These are phyloP conservation scores for Xanthoconium stramineum DNA, from an alignment of 768 basidiomycete genomes.

Conservation along the genomic window DNA sequence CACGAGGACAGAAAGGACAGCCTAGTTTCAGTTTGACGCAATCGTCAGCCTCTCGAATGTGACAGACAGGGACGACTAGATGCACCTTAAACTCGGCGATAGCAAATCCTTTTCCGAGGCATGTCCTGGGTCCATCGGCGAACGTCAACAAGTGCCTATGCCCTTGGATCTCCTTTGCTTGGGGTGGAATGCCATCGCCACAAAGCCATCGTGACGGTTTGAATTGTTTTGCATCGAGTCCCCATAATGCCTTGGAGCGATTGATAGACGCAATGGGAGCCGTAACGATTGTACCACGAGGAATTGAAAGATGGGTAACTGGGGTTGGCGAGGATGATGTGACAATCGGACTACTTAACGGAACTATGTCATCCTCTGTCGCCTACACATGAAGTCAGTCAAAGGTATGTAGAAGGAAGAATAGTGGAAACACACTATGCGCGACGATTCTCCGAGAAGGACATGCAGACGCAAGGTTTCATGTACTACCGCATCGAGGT, in stretches of 20 bases:
- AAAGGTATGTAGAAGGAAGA: neutral
- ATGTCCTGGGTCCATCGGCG: conserved; percentile 27
- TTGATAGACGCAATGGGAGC: conserved; percentile 48
- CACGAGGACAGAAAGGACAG: conserved; percentile 28
- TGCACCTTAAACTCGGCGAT: conserved; percentile 12
- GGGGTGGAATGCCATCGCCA: conserved; percentile 23
- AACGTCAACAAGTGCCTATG: conserved; percentile 29
- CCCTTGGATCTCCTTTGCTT: conserved; percentile 34
- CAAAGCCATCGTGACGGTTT: conserved; percentile 61
- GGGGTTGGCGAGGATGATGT: conserved; percentile 34
- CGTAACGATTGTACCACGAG: conserved; percentile 45
- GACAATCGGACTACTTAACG: conserved; percentile 41
- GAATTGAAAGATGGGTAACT: conserved; percentile 40
- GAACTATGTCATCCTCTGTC: conserved; percentile 50
- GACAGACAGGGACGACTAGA: neutral
- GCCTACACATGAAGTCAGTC: conserved; percentile 35
- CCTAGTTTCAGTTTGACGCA: neutral
- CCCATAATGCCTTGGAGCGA: conserved; percentile 55
- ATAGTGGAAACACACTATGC: conserved; percentile 3
- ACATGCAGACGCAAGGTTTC: conserved; percentile 45
- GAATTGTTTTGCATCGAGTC: conserved; percentile 54
- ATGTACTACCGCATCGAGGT: conserved; percentile 50
- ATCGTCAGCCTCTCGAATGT: too few relatives aligned
- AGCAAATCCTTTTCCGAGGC: conserved; percentile 28
- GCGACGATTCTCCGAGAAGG: conserved; percentile 27